Evolutionary conservation across 1,139 yeast genomes (phyloP).

Genomic region (Candida dubliniensis): DNA sequence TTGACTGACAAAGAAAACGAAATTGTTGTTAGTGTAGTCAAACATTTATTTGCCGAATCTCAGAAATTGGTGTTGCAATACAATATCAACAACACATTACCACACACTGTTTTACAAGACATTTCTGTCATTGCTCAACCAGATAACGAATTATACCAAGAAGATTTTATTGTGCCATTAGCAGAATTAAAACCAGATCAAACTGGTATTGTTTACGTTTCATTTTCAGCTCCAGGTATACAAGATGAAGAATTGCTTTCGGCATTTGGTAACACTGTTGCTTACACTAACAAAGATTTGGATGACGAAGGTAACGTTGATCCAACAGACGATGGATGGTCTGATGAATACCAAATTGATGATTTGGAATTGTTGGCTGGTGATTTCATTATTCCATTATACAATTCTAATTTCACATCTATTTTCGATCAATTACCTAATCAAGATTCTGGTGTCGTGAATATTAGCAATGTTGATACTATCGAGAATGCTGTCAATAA

Average conservation of each 20-base stretch:
- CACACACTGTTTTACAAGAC: conserved; percentile 73
- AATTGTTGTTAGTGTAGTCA: conserved; percentile 81
- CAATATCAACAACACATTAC: conserved; percentile 80
- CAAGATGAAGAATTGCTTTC: conserved; percentile 48
- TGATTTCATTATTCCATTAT: conserved; percentile 78
- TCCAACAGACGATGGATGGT: conserved; percentile 79
- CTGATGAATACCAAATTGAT: conserved; percentile 91
- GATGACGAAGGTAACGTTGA: conserved; percentile 70
- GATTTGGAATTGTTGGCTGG: conserved; percentile 76
- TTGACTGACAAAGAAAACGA: conserved; percentile 94
- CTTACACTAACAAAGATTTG: conserved; percentile 80
- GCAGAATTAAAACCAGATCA: conserved; percentile 70
- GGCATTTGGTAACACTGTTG: conserved; percentile 66
- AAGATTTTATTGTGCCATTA: conserved; percentile 74
- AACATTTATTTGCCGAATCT: conserved; percentile 68
- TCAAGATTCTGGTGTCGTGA: conserved; percentile 32
- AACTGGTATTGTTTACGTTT: conserved; percentile 76
- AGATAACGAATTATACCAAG: conserved; percentile 57
- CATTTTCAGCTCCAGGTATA: conserved; percentile 58
- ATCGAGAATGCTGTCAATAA: conserved; percentile 41
- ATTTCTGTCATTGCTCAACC: conserved; percentile 75
- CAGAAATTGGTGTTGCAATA: conserved; percentile 82
- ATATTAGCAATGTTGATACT: conserved; percentile 33
- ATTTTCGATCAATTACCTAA: conserved; percentile 68
- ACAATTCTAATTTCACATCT: conserved; percentile 72